phyloP scores from a whole-genome alignment of 2,329 filamentous ascomycete genomes.

The Aspergillus sp. region DNA sequence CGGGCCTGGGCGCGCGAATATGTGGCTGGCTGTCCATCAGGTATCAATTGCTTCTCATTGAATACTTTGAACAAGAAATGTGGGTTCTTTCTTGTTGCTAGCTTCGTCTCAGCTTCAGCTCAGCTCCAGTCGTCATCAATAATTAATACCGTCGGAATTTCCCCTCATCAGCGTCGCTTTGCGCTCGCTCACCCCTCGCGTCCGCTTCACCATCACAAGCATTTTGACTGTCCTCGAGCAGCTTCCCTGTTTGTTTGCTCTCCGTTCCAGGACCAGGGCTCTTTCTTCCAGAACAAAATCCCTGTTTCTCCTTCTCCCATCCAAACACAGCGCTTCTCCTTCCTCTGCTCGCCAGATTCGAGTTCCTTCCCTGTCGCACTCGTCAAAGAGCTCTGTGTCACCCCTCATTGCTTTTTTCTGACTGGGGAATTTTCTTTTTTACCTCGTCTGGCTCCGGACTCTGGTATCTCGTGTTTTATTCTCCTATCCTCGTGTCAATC shows the following conservation, averaged over 20 bases:
- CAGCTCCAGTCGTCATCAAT: not conserved
- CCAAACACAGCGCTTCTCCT: conserved; percentile 25
- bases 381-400: conserved; percentile 1
- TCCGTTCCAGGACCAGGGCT: not conserved
- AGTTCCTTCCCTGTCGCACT: conserved; percentile 3
- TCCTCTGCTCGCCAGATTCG: not conserved
- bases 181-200: conserved; percentile 6
- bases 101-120: conserved; percentile 8
- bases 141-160: conserved; percentile 1
- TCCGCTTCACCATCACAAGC: not conserved
- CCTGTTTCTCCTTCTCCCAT: conserved; percentile 9
- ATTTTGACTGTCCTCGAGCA: not conserved
- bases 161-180: conserved; percentile 9
- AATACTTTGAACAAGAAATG: not conserved
- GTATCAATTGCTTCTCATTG: conserved; percentile 3
- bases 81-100: conserved; percentile 1
- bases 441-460: not conserved
- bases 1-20: conserved; percentile 3
- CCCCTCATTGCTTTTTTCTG: conserved; percentile 18
- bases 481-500: conserved; percentile 14
- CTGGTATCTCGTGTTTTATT: conserved; percentile 6
- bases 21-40: conserved; percentile 10
- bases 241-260: conserved; percentile 2
- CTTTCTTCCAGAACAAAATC: conserved; percentile 2
- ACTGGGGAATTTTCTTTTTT: conserved; percentile 5